Base-by-base conservation (phyloP, 2,329 filamentous ascomycete species). In the Ceratocystiopsis minuta region DNA sequence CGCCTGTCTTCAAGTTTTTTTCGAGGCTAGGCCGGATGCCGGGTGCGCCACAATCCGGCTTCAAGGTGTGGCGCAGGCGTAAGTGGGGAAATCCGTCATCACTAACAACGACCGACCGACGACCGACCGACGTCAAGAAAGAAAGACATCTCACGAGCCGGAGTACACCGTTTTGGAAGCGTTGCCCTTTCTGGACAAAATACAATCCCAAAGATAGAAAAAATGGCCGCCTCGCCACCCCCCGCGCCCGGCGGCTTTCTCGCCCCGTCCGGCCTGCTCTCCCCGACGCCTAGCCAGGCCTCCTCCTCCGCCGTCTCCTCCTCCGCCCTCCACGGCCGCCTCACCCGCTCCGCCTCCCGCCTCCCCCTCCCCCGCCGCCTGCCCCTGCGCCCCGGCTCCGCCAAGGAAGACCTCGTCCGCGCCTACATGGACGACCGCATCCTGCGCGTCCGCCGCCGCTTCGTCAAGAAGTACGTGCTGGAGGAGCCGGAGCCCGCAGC, bases 381-480 rank as follows among this genome's bases (percentile, higher is more conserved):
- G 32, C 60, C 72, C 0, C 53, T 79, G 1, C 60, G 61, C 14
- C 62, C 72, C 0, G 72, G 73, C 0, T 76, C 72, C 0, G 63
- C 58, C 32, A 78, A 77, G 49, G 75, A 78, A 50, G 70, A 73
- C 43, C 63, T 70, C 37, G 67, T 75, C 11, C 62, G 73, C 36
- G 59, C 68, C n/a, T 76, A 70, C 49, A 64, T 72, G 6, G 68
- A 73, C 36, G 62, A 66, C 9, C 63, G 63, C 12, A 55, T 78
- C 15, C 53, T 72, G 38, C 58, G 69, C 46, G 62, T 72, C 12
- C 71, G 66, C 7, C 66, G 74, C 6, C 68, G 72, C 34, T 78
- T 70, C 43, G 64, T 75, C 36, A 78, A 77, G 58, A 76, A 75
- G 51, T 68, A 69, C 42, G 20, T 20, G 20, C 20, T 20, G 20